Evolutionary conservation across 2,329 filamentous ascomycete genomes (phyloP).

Genomic region (Fusarium phyllophilum): DNA sequence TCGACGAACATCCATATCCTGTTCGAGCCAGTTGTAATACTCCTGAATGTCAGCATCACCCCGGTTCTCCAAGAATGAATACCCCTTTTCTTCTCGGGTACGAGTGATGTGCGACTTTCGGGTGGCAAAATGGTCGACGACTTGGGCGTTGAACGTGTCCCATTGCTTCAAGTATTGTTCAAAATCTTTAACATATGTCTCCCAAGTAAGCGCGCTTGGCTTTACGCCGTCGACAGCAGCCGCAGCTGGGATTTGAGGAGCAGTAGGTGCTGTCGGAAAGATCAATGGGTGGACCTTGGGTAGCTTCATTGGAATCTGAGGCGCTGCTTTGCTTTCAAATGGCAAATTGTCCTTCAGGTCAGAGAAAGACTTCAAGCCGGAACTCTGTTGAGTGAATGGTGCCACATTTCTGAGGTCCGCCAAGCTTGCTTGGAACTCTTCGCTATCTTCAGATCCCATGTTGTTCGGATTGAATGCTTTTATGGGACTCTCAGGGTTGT

Average conservation of each 20-base stretch:
- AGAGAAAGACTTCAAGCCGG: constrained; percentile 63
- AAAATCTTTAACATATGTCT: constrained; percentile 64
- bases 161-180: constrained; percentile 63
- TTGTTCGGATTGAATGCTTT: constrained; percentile 48
- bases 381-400: constrained; percentile 59
- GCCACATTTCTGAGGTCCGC: constrained; percentile 66
- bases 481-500: constrained; percentile 31
- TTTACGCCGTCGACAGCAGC: constrained; percentile 57
- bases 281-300: constrained; percentile 50
- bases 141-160: constrained; percentile 60
- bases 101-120: constrained; percentile 58
- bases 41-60: constrained; percentile 61
- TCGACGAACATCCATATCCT: constrained; percentile 71
- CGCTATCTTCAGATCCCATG: constrained; percentile 65
- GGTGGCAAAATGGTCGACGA: constrained; percentile 66
- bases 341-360: constrained; percentile 68
- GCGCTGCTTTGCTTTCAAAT: constrained; percentile 63
- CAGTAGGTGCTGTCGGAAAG: constrained; percentile 61
- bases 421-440: constrained; percentile 65
- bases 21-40: constrained; percentile 69
- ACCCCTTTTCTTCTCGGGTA: constrained; percentile 55
- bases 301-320: constrained; percentile 52
- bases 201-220: constrained; percentile 57
- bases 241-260: constrained; percentile 59
- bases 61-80: constrained; percentile 56